These are phyloP conservation scores for Aspergillus avenaceus DNA, from an alignment of 495 filamentous ascomycete species.

Conservation along the genomic window DNA sequence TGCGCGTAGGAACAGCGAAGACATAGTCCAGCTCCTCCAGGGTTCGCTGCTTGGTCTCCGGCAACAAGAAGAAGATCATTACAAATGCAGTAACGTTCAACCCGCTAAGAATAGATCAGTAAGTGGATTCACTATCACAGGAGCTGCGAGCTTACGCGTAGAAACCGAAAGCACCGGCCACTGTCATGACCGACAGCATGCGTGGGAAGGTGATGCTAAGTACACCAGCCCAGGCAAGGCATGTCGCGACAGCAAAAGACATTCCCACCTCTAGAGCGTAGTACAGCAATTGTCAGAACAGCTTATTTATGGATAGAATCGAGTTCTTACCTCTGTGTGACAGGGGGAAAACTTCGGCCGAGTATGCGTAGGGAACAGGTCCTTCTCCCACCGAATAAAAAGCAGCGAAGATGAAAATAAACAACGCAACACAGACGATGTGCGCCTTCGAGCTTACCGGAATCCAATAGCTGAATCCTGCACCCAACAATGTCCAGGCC, in stretches of 20 bases:
- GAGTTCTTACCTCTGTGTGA: constrained; percentile 53
- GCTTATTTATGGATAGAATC: no score
- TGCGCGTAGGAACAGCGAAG: constrained; percentile 65
- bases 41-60: constrained; percentile 75
- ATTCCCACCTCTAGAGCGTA: constrained; percentile 58
- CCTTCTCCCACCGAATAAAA: constrained; percentile 71
- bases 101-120: constrained; percentile 33
- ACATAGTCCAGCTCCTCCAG: constrained; percentile 85
- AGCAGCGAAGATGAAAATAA: constrained; percentile 62
- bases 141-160: constrained; percentile 33
- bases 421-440: constrained; percentile 58
- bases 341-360: constrained; percentile 77
- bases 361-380: constrained; percentile 70
- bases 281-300: neutral
- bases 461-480: constrained; percentile 68
- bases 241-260: constrained; percentile 70
- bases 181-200: constrained; percentile 55
- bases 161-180: constrained; percentile 48
- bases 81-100: constrained; percentile 65
- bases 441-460: constrained; percentile 47
- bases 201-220: constrained; percentile 67
- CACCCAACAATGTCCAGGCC: constrained; percentile 72
- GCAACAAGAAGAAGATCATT: constrained; percentile 71
- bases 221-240: constrained; percentile 69
- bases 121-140: neutral